phyloP scores from a whole-genome alignment of 257 asterid genomes.

The Nyctanthes arbortristis region DNA sequence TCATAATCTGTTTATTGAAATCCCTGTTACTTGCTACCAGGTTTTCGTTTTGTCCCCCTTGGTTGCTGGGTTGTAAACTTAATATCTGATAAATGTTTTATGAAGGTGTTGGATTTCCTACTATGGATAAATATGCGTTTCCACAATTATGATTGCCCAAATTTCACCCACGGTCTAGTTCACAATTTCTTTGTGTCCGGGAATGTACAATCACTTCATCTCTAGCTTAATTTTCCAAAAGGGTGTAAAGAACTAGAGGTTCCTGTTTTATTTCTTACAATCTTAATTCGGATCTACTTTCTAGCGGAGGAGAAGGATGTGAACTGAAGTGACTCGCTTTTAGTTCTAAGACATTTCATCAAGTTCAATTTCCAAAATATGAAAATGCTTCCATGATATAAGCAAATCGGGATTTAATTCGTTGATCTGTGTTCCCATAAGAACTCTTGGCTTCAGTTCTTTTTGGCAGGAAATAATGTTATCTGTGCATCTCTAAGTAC shows the following conservation, averaged over 20 bases:
- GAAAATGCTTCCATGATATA: background rate
- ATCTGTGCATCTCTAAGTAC: slow-evolving; percentile 3
- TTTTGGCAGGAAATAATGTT: background rate
- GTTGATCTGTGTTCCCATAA: slow-evolving; percentile 2
- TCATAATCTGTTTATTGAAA: slow-evolving; percentile 52
- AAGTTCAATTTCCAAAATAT: background rate
- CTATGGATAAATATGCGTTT: no score
- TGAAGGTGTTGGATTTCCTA: no score
- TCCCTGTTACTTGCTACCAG: slow-evolving; percentile 96
- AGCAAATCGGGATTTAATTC: background rate
- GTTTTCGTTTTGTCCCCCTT: slow-evolving; percentile 25
- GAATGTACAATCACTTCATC: no score
- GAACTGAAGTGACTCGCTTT: background rate
- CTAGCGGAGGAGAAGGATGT: background rate
- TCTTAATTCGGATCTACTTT: background rate
- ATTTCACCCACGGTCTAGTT: background rate
- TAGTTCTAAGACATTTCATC: background rate
- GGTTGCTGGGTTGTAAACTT: background rate
- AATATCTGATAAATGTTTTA: background rate
- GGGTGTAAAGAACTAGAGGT: background rate
- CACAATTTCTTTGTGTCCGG: background rate
- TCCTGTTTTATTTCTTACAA: background rate
- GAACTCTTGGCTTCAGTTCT: background rate
- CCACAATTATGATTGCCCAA: no score
- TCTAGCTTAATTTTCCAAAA: background rate